Evolutionary conservation across 2,329 filamentous ascomycete genomes (phyloP).

Genomic region (Hirsutella minnesotensis): DNA sequence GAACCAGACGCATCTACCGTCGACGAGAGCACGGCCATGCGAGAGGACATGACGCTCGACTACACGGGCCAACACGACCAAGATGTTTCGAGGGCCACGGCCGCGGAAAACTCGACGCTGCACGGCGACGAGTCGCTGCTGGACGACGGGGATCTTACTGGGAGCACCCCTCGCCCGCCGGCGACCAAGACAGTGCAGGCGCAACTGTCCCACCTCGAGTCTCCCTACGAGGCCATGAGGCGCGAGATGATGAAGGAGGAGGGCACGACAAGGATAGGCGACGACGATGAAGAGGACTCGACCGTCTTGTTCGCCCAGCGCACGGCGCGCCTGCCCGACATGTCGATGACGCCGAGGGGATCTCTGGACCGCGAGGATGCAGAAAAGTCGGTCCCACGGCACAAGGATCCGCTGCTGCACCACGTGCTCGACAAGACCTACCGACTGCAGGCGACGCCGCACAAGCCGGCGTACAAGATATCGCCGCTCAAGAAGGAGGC

Average conservation of each 20-base stretch:
- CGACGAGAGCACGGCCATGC: constrained; percentile 42
- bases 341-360: constrained; percentile 50
- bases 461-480: constrained; percentile 38
- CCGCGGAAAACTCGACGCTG: constrained; percentile 21
- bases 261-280: constrained; percentile 20
- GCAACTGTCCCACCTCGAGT: constrained; percentile 55
- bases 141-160: constrained; percentile 49
- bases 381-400: constrained; percentile 21
- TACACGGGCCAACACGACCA: constrained; percentile 29
- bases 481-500: constrained; percentile 29
- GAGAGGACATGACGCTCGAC: constrained; percentile 42
- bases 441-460: constrained; percentile 82
- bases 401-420: constrained; percentile 72
- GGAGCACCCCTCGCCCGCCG: constrained; percentile 55
- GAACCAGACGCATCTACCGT: constrained; percentile 29
- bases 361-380: constrained; percentile 14
- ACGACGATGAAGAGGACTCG: constrained; percentile 31
- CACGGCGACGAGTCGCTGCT: constrained; percentile 53
- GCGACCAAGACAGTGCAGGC: constrained; percentile 36
- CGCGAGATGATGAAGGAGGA: constrained; percentile 47
- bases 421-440: constrained; percentile 93
- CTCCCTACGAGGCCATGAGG: constrained; percentile 65
- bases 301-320: constrained; percentile 39
- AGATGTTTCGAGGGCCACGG: constrained; percentile 22
- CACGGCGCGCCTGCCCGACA: constrained; percentile 45